Percentiles rank a stretch among this genome's conserved stretches.
phyloP scores from a whole-genome alignment of 2,329 filamentous ascomycete species.

The Ambrosiella cleistominuta region DNA sequence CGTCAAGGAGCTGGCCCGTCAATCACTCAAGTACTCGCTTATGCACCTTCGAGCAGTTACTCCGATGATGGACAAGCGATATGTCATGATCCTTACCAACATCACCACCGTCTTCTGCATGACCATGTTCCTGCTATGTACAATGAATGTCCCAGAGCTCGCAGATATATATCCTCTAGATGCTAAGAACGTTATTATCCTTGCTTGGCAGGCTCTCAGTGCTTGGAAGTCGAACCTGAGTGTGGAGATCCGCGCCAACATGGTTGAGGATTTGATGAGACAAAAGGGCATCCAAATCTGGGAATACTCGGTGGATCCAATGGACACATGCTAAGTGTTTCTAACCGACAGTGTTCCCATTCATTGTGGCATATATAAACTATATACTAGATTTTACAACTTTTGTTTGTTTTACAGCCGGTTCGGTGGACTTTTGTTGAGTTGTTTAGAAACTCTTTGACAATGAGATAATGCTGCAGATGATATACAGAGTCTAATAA shows the following conservation, averaged over 20 bases:
- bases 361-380: no score
- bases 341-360: background rate
- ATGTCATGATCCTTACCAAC: constrained; percentile 15
- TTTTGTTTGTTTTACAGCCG: no score
- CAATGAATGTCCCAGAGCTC: constrained; percentile 9
- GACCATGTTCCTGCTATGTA: constrained; percentile 14
- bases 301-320: background rate
- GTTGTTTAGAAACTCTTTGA: no score
- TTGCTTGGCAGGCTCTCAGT: constrained; percentile 8
- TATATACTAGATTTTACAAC: no score
- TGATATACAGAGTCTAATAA: no score
- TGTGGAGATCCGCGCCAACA: constrained; percentile 1
- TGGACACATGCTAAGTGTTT: background rate
- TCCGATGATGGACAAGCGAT: constrained; percentile 13
- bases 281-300: background rate
- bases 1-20: constrained; percentile 1
- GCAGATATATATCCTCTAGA: constrained; percentile 11
- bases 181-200: constrained; percentile 3
- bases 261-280: background rate
- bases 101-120: constrained; percentile 13
- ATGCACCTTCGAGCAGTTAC: constrained; percentile 14
- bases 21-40: constrained; percentile 10
- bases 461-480: no score
- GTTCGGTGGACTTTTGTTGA: no score
- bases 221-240: constrained; percentile 8